A percentile compares a stretch with the other conserved stretches of the same genome.
These are phyloP conservation scores for Panicum hallii DNA, from an alignment of 202 grass and related monocot species.

Conservation along the genomic window DNA sequence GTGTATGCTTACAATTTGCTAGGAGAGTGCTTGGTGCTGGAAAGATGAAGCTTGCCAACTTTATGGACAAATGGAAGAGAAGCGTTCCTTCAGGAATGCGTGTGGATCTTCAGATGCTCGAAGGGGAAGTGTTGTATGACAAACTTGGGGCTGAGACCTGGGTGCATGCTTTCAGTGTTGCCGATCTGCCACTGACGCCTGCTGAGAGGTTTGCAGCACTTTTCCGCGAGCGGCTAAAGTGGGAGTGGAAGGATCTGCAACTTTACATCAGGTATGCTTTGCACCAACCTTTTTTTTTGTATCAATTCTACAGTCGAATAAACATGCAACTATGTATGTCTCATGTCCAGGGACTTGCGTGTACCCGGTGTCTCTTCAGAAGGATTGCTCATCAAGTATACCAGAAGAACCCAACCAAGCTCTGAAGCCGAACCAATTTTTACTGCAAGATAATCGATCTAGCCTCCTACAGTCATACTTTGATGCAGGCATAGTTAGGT, in stretches of 20 bases:
- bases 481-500: constrained; percentile 13
- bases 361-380: constrained; percentile 77
- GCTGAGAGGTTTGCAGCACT: constrained; percentile 73
- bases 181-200: constrained; percentile 65
- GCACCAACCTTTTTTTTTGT: background rate
- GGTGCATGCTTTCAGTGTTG: constrained; percentile 79
- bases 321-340: background rate
- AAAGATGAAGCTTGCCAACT: constrained; percentile 81
- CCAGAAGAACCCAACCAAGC: constrained; percentile 78
- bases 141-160: constrained; percentile 80
- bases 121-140: constrained; percentile 87
- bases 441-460: constrained; percentile 71
- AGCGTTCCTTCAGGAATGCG: constrained; percentile 71
- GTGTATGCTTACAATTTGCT: constrained; percentile 77
- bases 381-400: constrained; percentile 95
- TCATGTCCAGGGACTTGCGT: constrained; percentile 65
- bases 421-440: constrained; percentile 82
- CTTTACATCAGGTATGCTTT: constrained; percentile 81
- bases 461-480: background rate
- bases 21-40: constrained; percentile 51
- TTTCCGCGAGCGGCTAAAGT: constrained; percentile 73
- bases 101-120: constrained; percentile 79
- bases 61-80: constrained; percentile 81
- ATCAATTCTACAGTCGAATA: background rate
- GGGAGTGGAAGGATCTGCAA: constrained; percentile 94